Evolutionary conservation across 129 eudicot species (phyloP).

Genomic region (Daucus carota): DH1_v3.0 NC_030383.2:50052501-50053000

Average conservation of each 20-base stretch:
- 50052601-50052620: neutral
- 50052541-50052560: neutral
- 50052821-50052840: conserved; percentile 59
- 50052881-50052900: conserved; percentile 36
- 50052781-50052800: conserved; percentile 60
- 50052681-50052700: neutral
- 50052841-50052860: conserved; percentile 40
- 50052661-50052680: neutral
- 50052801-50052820: conserved; percentile 49
- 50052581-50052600: neutral
- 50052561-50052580: neutral
- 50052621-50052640: neutral
- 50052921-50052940: conserved; percentile 45
- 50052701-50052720: neutral
- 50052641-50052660: neutral
- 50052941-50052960: conserved; percentile 41
- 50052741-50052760: conserved; percentile 60
- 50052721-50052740: conserved; percentile 40
- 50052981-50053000: neutral
- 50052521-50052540: neutral
- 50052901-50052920: conserved; percentile 39
- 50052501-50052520: too few species aligned
- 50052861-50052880: conserved; percentile 53
- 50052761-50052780: conserved; percentile 66
- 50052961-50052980: conserved; percentile 11